A percentile compares a stretch with the other conserved stretches of the same genome.
These are phyloP conservation scores for Coffea canephora DNA, from an alignment of 257 asterid species.

Conservation along the genomic window DNA sequence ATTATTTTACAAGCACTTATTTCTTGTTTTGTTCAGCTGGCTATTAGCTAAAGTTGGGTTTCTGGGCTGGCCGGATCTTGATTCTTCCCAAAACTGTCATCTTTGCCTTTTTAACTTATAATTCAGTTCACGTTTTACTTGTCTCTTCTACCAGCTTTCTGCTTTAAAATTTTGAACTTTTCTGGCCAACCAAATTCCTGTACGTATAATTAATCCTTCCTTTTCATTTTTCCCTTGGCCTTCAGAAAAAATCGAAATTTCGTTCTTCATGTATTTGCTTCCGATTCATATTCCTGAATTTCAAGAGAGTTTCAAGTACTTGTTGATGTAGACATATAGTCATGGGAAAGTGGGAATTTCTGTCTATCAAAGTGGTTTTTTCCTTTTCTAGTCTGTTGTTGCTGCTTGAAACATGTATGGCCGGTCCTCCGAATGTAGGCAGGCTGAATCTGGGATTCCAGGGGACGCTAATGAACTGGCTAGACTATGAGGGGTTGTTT, in stretches of 20 bases:
- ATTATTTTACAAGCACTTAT: slow-evolving; percentile 7
- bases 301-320: background rate
- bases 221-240: background rate
- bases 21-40: background rate
- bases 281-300: background rate
- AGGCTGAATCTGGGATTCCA: slow-evolving; percentile 57
- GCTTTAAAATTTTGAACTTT: background rate
- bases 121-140: no score
- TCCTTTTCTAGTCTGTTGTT: slow-evolving; percentile 21
- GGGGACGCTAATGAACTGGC: slow-evolving; percentile 67
- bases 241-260: background rate
- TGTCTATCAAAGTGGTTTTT: slow-evolving; percentile 8
- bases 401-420: slow-evolving; percentile 36
- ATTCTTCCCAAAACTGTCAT: slow-evolving; percentile 11
- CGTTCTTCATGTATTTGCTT: background rate
- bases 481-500: slow-evolving; percentile 73
- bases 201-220: background rate
- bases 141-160: background rate
- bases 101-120: background rate
- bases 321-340: background rate
- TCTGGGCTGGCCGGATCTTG: background rate
- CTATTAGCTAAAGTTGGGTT: background rate
- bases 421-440: slow-evolving; percentile 52
- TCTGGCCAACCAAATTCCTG: background rate
- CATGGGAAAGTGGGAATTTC: slow-evolving; percentile 53